Conservation (phyloP, 768 basidiomycete species). For the Amanita subjunquillea region DNA sequence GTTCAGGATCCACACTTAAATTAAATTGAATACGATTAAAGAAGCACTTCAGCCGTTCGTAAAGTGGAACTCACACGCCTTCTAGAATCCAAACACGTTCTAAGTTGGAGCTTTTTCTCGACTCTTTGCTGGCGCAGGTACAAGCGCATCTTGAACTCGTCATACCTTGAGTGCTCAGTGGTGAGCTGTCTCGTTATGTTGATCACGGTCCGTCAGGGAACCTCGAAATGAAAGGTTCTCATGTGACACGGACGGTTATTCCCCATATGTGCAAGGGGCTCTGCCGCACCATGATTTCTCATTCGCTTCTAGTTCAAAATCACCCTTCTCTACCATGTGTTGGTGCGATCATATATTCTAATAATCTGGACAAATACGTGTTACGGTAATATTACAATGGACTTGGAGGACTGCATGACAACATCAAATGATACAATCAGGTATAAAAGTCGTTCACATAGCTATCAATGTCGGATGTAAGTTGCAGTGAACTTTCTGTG, state of each 20-base stretch:
- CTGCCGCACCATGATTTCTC: not conserved
- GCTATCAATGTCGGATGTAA: not conserved
- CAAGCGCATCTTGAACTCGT: too few species aligned
- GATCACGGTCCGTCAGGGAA: not conserved
- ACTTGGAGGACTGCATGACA: not conserved
- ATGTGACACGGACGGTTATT: not conserved
- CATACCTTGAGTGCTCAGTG: too few species aligned
- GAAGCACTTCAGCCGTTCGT: not conserved
- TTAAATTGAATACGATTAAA: not conserved
- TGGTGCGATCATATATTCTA: not conserved
- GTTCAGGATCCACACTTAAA: not conserved
- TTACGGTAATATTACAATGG: not conserved
- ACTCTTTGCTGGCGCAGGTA: not conserved
- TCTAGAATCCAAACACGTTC: not conserved
- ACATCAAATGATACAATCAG: not conserved
- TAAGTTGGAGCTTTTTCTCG: not conserved
- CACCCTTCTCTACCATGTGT: not conserved
- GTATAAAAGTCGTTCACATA: not conserved
- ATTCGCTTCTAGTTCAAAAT: not conserved
- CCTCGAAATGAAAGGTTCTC: not conserved
- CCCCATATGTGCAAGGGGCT: not conserved
- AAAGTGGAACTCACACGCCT: not conserved
- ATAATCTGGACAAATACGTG: not conserved
- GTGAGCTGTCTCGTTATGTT: not conserved
- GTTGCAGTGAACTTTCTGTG: slow-evolving; percentile 11